These are phyloP conservation scores for Epichloe gansuensis DNA, from an alignment of 2,329 filamentous ascomycete genomes.

Conservation along the genomic window DNA sequence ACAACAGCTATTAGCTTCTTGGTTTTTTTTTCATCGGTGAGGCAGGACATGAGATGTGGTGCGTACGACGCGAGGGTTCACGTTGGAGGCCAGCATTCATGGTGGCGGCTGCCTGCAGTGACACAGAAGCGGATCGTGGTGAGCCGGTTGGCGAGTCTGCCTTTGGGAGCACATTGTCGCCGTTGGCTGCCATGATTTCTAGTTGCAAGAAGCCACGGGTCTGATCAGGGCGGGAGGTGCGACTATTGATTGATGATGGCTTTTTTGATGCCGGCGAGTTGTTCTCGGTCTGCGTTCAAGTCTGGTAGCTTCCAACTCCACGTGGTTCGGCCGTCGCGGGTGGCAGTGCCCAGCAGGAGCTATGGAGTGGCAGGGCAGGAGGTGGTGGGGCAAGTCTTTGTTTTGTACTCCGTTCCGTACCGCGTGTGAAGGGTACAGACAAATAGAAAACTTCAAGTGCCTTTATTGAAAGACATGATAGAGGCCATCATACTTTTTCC, in stretches of 20 bases:
- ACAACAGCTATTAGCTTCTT: conserved; percentile 6
- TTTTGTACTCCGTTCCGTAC: background rate
- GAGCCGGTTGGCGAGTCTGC: conserved; percentile 46
- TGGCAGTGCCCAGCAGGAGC: background rate
- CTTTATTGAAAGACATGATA: too few species aligned
- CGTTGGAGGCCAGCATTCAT: conserved; percentile 66
- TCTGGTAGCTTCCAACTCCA: background rate
- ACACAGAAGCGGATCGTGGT: conserved; percentile 53
- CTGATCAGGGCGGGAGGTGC: background rate
- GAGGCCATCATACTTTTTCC: too few species aligned
- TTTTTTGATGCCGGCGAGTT: background rate
- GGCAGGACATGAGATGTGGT: background rate
- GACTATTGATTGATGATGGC: too few species aligned
- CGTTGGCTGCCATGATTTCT: conserved; percentile 17
- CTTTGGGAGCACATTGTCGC: conserved; percentile 15
- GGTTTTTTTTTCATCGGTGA: background rate
- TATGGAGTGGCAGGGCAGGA: background rate
- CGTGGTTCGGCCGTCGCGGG: background rate
- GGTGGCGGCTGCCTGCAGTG: conserved; percentile 63
- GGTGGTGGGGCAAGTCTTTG: background rate
- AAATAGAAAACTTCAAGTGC: too few species aligned
- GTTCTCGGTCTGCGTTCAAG: background rate
- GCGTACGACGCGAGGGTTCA: conserved; percentile 45
- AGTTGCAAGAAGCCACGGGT: background rate
- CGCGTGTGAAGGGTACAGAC: too few species aligned